Evolutionary conservation across 768 basidiomycete species (phyloP).

Genomic region (Tricholomella constricta): DNA sequence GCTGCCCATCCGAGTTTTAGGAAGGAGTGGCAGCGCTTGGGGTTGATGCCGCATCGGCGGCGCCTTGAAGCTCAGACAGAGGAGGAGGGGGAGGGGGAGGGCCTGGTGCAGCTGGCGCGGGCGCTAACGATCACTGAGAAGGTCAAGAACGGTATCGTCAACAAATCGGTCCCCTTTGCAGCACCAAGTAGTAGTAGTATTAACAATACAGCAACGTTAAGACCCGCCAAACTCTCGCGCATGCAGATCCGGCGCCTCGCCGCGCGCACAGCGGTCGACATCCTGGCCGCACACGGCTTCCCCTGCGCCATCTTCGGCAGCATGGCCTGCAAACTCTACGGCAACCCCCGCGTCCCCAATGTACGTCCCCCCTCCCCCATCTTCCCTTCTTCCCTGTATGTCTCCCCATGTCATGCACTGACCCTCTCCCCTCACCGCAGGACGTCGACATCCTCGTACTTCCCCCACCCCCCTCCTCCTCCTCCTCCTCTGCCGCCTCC

Average conservation of each 20-base stretch:
- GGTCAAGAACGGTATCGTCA: background rate
- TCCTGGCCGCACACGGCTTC: constrained; percentile 12
- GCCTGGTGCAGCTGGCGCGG: background rate
- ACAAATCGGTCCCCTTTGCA: background rate
- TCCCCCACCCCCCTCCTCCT: constrained; percentile 1
- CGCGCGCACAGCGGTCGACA: constrained; percentile 9
- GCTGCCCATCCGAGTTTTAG: constrained; percentile 2
- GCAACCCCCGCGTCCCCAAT: constrained; percentile 15
- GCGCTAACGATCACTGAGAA: background rate
- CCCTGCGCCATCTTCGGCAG: constrained; percentile 16
- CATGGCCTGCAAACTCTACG: constrained; percentile 20
- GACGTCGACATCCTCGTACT: constrained; percentile 19
- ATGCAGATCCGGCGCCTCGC: constrained; percentile 19
- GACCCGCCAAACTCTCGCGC: background rate
- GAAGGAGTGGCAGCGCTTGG: constrained; percentile 16
- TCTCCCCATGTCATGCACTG: background rate
- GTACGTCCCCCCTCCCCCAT: background rate
- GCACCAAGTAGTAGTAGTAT: background rate
- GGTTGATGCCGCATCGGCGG: constrained; percentile 4
- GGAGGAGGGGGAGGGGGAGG: background rate
- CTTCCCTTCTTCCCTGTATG: no score
- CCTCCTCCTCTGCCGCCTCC: no score
- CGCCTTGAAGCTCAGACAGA: background rate
- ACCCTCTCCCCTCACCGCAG: background rate
- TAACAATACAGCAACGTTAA: background rate